Conservation (phyloP, 2,329 filamentous ascomycete species). For the Botrytis galanthina region DNA sequence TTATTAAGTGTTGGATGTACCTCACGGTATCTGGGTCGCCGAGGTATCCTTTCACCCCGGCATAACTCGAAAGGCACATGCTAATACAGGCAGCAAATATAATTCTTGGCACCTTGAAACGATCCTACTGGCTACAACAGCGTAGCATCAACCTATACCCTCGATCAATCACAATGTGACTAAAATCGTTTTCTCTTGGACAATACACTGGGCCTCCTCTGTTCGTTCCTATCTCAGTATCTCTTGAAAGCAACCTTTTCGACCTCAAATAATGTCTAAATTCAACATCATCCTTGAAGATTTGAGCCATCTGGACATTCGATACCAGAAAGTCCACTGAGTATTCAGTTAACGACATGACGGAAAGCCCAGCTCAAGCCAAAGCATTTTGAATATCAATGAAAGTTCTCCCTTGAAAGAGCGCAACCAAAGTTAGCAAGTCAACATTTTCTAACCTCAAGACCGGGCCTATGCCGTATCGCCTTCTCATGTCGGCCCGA, state of each 20-base stretch:
- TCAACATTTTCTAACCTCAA: neutral
- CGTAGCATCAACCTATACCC: neutral
- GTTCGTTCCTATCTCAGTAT: neutral
- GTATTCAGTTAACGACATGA: neutral
- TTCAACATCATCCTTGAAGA: neutral
- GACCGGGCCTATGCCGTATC: neutral
- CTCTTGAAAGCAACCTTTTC: too few relatives aligned
- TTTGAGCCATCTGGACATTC: neutral
- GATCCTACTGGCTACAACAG: neutral
- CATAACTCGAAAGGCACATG: neutral
- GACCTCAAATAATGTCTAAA: neutral
- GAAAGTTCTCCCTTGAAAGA: neutral
- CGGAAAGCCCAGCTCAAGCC: neutral
- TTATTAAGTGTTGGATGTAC: neutral
- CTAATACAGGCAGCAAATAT: neutral
- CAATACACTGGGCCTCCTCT: neutral
- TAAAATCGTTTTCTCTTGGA: neutral
- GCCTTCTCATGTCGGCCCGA: neutral
- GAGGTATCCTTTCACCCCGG: neutral
- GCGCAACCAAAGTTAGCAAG: too few relatives aligned
- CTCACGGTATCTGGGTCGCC: neutral
- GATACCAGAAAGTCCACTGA: neutral
- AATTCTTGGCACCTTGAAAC: neutral
- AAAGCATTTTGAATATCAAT: neutral
- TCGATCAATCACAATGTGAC: neutral